A percentile compares a stretch with the other conserved stretches of the same genome.
phyloP scores from a whole-genome alignment of 495 filamentous ascomycete species.

The Hypoxylon lienhwacheense region DNA sequence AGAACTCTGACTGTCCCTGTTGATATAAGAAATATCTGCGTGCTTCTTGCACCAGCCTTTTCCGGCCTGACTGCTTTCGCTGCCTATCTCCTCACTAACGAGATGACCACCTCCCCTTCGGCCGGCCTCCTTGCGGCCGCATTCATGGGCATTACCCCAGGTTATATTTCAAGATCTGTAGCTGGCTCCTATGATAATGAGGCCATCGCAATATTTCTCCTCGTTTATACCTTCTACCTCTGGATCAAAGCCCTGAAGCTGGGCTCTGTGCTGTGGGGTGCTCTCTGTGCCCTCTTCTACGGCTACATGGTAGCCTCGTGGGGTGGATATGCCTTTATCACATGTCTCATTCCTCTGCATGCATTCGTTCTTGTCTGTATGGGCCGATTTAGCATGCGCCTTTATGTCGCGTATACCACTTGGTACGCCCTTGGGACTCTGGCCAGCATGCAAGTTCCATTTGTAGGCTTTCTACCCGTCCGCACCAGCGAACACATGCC shows the following conservation, averaged over 20 bases:
- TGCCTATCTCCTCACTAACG: constrained; percentile 92
- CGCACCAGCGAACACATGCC: constrained; percentile 99
- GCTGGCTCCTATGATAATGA: constrained; percentile 99
- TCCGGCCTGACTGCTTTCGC: constrained; percentile 94
- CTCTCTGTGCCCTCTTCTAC: constrained; percentile 93
- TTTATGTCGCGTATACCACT: constrained; percentile 95
- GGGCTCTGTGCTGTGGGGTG: constrained; percentile 94
- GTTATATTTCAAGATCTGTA: constrained; percentile 96
- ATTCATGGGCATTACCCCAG: constrained; percentile 97
- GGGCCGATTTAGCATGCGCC: constrained; percentile 89
- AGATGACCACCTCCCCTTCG: constrained; percentile 89
- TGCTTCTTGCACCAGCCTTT: constrained; percentile 92
- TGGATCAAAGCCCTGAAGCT: constrained; percentile 99
- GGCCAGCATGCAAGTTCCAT: constrained; percentile 99
- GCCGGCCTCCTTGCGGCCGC: constrained; percentile 91
- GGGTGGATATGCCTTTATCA: constrained; percentile 99
- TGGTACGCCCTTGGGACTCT: constrained; percentile 98
- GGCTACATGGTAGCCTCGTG: constrained; percentile 99
- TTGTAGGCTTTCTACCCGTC: constrained; percentile 96
- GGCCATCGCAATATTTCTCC: constrained; percentile 97
- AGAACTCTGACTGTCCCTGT: constrained; percentile 90
- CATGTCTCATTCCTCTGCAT: constrained; percentile 94
- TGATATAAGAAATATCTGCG: constrained; percentile 98
- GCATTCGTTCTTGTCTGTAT: constrained; percentile 94
- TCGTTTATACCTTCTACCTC: constrained; percentile 98